These are phyloP conservation scores for Mucor irregularis DNA, from an alignment of 371 early-diverging fungal species.

Conservation along the genomic window DNA sequence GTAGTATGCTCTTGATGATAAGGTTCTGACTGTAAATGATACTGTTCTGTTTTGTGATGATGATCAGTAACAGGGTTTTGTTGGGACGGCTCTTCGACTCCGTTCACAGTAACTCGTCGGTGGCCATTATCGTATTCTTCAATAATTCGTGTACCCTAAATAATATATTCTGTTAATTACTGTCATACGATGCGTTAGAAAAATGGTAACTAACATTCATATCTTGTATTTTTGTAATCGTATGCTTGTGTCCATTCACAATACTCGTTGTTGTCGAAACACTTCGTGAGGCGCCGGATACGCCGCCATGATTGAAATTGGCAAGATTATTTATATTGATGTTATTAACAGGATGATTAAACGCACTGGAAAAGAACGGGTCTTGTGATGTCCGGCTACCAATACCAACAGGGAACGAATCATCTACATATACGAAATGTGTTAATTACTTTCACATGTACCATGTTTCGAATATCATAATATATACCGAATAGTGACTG, in stretches of 20 bases:
- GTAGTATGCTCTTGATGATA: conserved; percentile 6
- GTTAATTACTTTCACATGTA: no score
- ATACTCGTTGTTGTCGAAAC: conserved; percentile 20
- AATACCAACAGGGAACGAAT: conserved; percentile 2
- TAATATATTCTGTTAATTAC: neutral
- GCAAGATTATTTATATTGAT: neutral
- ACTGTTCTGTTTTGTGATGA: neutral
- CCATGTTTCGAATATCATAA: neutral
- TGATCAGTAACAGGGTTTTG: neutral
- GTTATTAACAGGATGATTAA: neutral
- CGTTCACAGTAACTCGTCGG: conserved; percentile 21
- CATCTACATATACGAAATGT: neutral
- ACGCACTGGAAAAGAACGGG: neutral
- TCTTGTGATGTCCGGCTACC: neutral
- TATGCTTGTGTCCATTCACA: conserved; percentile 17
- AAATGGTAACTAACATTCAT: neutral
- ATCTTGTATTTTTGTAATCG: conserved; percentile 18
- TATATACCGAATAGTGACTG: conserved; percentile 6
- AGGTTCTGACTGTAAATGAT: no score
- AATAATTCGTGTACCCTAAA: conserved; percentile 12
- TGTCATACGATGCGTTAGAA: neutral
- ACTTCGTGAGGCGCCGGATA: conserved; percentile 1
- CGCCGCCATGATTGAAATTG: neutral
- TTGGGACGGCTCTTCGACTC: conserved; percentile 1
- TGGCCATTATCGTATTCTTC: conserved; percentile 22